A percentile compares a stretch with the other conserved stretches of the same genome.
Evolutionary conservation across 1,139 yeast species (phyloP).

Genomic region (Candida sp.): DNA sequence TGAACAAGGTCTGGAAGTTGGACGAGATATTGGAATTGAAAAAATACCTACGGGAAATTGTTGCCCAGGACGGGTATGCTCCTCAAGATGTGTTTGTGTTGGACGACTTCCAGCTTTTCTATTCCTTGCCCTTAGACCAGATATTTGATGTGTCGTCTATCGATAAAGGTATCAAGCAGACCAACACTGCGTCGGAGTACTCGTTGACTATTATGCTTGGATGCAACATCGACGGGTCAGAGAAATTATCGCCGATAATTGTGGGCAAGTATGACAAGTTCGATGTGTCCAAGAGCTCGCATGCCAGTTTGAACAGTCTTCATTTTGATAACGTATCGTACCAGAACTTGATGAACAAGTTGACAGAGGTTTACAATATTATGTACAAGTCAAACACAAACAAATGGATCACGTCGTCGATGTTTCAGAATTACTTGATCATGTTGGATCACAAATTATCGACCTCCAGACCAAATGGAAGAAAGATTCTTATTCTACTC

Average conservation of each 20-base stretch:
- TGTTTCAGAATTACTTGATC: slow-evolving; percentile 65
- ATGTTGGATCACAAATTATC: slow-evolving; percentile 60
- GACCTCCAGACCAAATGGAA: slow-evolving; percentile 31
- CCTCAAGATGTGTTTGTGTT: slow-evolving; percentile 62
- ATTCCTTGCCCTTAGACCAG: slow-evolving; percentile 65
- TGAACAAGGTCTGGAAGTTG: slow-evolving; percentile 64
- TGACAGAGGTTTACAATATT: slow-evolving; percentile 55
- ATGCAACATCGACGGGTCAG: slow-evolving; percentile 65
- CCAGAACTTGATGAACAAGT: slow-evolving; percentile 42
- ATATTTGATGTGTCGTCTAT: slow-evolving; percentile 53
- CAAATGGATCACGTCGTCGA: slow-evolving; percentile 69
- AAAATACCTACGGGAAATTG: slow-evolving; percentile 34
- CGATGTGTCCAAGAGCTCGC: slow-evolving; percentile 42
- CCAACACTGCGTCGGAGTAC: slow-evolving; percentile 53
- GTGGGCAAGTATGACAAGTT: slow-evolving; percentile 66
- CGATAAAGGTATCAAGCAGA: slow-evolving; percentile 49
- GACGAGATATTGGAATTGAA: slow-evolving; percentile 57
- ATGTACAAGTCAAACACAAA: slow-evolving; percentile 63
- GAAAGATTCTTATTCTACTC: slow-evolving; percentile 58
- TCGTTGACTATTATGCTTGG: slow-evolving; percentile 67
- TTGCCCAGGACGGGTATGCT: slow-evolving; percentile 37
- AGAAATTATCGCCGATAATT: slow-evolving; percentile 61
- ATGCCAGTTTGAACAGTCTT: slow-evolving; percentile 32
- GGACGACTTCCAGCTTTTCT: slow-evolving; percentile 65
- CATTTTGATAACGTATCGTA: slow-evolving; percentile 22